A percentile compares a stretch with the other conserved stretches of the same genome.
phyloP scores from a whole-genome alignment of 2,329 filamentous ascomycete species.

The Fusarium chuoi region DNA sequence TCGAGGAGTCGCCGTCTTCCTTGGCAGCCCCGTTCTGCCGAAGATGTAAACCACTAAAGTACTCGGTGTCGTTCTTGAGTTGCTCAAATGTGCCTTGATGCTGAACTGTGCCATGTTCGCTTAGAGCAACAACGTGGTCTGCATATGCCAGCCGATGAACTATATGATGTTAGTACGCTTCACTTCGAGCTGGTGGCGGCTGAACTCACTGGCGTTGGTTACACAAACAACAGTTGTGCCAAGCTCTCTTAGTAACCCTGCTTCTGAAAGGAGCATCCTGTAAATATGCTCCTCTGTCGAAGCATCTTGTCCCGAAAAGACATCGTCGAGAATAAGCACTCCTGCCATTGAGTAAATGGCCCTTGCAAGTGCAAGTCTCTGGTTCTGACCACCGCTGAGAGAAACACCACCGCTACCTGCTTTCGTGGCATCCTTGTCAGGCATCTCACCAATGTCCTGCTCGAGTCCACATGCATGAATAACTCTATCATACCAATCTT shows the following conservation, averaged over 20 bases:
- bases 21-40: background rate
- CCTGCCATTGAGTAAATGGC: constrained; percentile 38
- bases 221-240: constrained; percentile 7
- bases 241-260: background rate
- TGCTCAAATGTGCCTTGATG: constrained; percentile 24
- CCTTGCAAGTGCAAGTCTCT: constrained; percentile 42
- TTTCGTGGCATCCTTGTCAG: constrained; percentile 13
- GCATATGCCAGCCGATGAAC: constrained; percentile 6
- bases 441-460: constrained; percentile 7
- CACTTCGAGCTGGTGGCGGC: background rate
- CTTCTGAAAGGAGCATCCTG: background rate
- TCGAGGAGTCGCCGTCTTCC: background rate
- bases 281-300: constrained; percentile 22
- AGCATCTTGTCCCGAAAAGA: constrained; percentile 43
- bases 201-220: constrained; percentile 10
- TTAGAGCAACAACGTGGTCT: constrained; percentile 7
- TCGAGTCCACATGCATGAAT: constrained; percentile 6
- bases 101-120: constrained; percentile 6
- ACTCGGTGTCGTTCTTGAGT: constrained; percentile 7
- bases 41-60: constrained; percentile 11
- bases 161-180: background rate
- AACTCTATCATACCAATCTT: constrained; percentile 9
- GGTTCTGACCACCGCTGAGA: constrained; percentile 50
- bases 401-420: constrained; percentile 49
- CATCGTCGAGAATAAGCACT: constrained; percentile 48